Evolutionary conservation across 768 basidiomycete genomes (phyloP).

Genomic region (Leccinum rimulosum): DNA sequence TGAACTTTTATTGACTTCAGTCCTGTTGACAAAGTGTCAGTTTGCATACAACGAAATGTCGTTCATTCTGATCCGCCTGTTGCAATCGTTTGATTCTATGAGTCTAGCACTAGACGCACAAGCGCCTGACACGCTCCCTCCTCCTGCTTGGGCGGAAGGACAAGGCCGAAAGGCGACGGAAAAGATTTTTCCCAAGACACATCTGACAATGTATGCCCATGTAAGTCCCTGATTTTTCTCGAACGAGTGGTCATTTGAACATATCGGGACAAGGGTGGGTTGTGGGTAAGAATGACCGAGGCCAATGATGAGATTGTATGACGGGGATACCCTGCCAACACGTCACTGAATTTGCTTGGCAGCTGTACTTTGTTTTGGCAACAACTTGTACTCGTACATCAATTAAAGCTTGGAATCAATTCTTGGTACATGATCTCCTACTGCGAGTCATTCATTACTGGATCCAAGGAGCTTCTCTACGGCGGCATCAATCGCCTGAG

Average conservation of each 20-base stretch:
- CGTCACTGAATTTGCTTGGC: neutral
- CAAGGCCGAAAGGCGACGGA: constrained; percentile 50
- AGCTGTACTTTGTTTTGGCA: neutral
- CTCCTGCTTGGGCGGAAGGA: constrained; percentile 42
- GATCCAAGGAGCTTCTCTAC: constrained; percentile 55
- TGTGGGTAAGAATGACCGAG: constrained; percentile 48
- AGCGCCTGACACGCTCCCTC: constrained; percentile 45
- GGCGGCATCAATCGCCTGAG: constrained; percentile 58
- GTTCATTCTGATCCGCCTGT: constrained; percentile 58
- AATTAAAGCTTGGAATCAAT: constrained; percentile 15
- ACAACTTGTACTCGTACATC: neutral
- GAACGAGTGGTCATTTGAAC: neutral
- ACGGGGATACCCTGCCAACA: neutral
- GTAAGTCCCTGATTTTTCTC: constrained; percentile 28
- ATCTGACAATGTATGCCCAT: constrained; percentile 53
- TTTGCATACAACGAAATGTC: constrained; percentile 61
- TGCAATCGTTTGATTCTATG: constrained; percentile 57
- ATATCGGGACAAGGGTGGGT: constrained; percentile 43
- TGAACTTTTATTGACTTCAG: neutral
- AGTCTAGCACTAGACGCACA: constrained; percentile 45
- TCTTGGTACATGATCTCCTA: neutral
- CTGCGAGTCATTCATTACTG: constrained; percentile 19
- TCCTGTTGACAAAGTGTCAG: constrained; percentile 22
- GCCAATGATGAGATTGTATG: constrained; percentile 8
- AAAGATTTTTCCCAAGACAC: constrained; percentile 48